Evolutionary conservation across 1,284 basidiomycete genomes (phyloP).

Genomic region (Rhodotorula sp.): DNA sequence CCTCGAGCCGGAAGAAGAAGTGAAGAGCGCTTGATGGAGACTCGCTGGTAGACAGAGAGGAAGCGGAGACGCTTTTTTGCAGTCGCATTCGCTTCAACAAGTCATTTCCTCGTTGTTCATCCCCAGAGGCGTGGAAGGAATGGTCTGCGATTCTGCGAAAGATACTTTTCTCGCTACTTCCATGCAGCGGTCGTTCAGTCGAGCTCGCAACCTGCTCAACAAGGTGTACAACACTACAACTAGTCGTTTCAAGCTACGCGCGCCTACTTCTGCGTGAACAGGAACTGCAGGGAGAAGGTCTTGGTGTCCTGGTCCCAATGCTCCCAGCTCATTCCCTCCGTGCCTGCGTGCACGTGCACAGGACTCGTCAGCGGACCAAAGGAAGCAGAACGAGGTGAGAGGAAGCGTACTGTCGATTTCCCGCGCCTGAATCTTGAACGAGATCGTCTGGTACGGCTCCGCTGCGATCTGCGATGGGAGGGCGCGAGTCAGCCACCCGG

Average conservation of each 20-base stretch:
- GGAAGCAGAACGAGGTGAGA: too few species aligned
- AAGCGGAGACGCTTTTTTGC: too few species aligned
- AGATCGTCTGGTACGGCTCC: constrained; percentile 97
- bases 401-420: constrained; percentile 72
- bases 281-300: constrained; percentile 54
- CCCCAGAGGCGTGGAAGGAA: too few species aligned
- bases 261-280: constrained; percentile 23
- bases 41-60: too few species aligned
- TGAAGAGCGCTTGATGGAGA: background rate
- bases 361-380: background rate
- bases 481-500: background rate
- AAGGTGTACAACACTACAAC: background rate
- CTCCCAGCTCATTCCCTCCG: constrained; percentile 93
- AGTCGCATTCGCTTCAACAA: too few species aligned
- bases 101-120: too few species aligned
- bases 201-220: too few species aligned
- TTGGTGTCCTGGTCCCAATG: constrained; percentile 96
- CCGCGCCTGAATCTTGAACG: constrained; percentile 94
- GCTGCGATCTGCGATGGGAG: constrained; percentile 73
- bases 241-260: too few species aligned
- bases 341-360: constrained; percentile 48
- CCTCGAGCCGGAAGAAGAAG: background rate
- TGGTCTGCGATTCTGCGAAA: too few species aligned
- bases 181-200: too few species aligned
- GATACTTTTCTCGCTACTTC: too few species aligned